These are phyloP conservation scores for Lepiota subincarnata DNA, from an alignment of 768 basidiomycete genomes.

Conservation along the genomic window DNA sequence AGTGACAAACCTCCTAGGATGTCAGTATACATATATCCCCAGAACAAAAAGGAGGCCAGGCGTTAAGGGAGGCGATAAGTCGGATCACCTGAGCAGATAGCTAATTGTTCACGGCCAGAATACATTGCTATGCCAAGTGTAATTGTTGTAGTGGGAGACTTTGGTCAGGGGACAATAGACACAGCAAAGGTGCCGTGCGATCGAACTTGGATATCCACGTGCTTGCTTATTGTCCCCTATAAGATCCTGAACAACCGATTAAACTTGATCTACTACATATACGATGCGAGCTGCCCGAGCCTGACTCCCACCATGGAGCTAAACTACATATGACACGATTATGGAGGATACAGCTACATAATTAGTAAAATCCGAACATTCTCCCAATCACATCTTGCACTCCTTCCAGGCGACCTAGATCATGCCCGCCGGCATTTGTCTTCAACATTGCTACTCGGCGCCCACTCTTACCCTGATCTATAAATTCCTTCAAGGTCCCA, in stretches of 20 bases:
- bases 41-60: conserved; percentile 18
- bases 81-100: conserved; percentile 1
- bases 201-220: not conserved
- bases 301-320: too few relatives aligned
- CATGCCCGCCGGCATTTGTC: conserved; percentile 56
- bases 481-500: conserved; percentile 40
- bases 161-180: not conserved
- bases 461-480: conserved; percentile 30
- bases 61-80: not conserved
- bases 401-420: conserved; percentile 59
- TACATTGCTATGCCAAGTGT: conserved; percentile 1
- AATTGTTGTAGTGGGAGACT: conserved; percentile 1
- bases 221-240: not conserved
- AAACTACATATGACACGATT: too few relatives aligned
- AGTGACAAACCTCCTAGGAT: not conserved
- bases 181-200: not conserved
- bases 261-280: not conserved
- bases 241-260: not conserved
- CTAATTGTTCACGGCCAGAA: not conserved
- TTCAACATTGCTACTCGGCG: conserved; percentile 54
- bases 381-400: conserved; percentile 59
- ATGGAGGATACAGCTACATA: not conserved
- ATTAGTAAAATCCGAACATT: conserved; percentile 33
- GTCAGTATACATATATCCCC: conserved; percentile 13
- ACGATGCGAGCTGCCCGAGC: too few relatives aligned